These are phyloP conservation scores for Solanum aculeatissimum DNA, from an alignment of 305 asterid species.

Conservation along the genomic window DNA sequence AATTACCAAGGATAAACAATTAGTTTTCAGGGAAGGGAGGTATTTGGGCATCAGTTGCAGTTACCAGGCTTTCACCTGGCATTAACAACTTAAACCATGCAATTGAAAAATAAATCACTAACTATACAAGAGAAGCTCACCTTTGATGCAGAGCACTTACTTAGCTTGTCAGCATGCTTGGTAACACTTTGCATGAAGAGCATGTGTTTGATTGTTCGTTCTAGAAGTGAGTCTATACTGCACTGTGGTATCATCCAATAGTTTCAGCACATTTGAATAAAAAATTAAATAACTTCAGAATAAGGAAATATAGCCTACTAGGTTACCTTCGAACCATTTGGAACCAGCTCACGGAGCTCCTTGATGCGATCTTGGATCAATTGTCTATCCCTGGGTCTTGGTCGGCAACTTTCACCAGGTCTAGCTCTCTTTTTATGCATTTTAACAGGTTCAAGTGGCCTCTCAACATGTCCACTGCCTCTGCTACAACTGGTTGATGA, in stretches of 20 bases:
- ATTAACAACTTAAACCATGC: neutral
- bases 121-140: slow-evolving; percentile 16
- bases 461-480: slow-evolving; percentile 60
- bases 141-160: slow-evolving; percentile 63
- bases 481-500: slow-evolving; percentile 68
- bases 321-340: slow-evolving; percentile 86
- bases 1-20: neutral
- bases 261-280: slow-evolving; percentile 28
- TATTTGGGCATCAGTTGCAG: neutral
- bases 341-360: slow-evolving; percentile 89
- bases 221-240: slow-evolving; percentile 93
- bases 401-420: slow-evolving; percentile 93
- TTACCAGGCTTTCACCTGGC: neutral
- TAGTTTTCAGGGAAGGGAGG: neutral
- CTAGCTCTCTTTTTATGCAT: slow-evolving; percentile 67
- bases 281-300: neutral
- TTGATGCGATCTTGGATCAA: slow-evolving; percentile 96
- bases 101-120: neutral
- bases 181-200: slow-evolving; percentile 74
- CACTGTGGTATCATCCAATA: slow-evolving; percentile 51
- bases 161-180: slow-evolving; percentile 80
- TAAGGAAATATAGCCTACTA: neutral
- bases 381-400: slow-evolving; percentile 97
- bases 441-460: slow-evolving; percentile 41
- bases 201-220: slow-evolving; percentile 86